Evolutionary conservation across 768 basidiomycete species (phyloP), one percentile per base, ranked within the genome.

Genomic region (Lactifluus rugatus): DNA sequence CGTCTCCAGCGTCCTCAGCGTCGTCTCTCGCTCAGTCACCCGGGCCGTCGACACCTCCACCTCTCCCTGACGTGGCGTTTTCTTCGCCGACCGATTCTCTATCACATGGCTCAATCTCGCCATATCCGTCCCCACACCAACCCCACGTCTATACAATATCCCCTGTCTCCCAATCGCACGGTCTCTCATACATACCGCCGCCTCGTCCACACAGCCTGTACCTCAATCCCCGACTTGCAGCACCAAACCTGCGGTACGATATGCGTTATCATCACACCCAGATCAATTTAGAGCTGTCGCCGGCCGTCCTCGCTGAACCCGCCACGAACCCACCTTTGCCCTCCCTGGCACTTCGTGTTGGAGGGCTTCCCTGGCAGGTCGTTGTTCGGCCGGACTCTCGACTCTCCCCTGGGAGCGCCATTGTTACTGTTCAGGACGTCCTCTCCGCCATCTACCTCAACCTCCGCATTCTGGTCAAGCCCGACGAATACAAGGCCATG

Each of bases 31-130:
- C 41, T 23, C 42, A 48, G 5, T 60, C 58, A 14, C 58, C 53
- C 11, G 49, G 49, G 8, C 59, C 59, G 2, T 59, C 58, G 17
- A 59, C 58, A 13, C 58, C 58, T 0, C 58, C 58, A 2, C 58
- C 58, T 2, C 26, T 60, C 36, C 54, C 48, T 11, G 36, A 50
- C 48, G 53, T 31, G 48, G 41, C 53, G 0, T 54, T 56, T 44
- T 50, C 48, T 7, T 46, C 58, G 26, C 59, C 59, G 32, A 1
- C 17, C 0, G 42, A 60, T 14, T 52, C 58, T 28, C 25, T 48
- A 23, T 14, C 17, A 4, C 34, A 45, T 32, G 16, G 5, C 5
- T 11, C 32, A 2, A 17, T n/a, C 3, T 31, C 44, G 5, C 36
- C 48, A 13, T 56, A 60, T 56, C 49, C 14, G 5, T 50, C 58